phyloP scores from a whole-genome alignment of 345 rosid species.

The Eucalyptus viminalis region DNA sequence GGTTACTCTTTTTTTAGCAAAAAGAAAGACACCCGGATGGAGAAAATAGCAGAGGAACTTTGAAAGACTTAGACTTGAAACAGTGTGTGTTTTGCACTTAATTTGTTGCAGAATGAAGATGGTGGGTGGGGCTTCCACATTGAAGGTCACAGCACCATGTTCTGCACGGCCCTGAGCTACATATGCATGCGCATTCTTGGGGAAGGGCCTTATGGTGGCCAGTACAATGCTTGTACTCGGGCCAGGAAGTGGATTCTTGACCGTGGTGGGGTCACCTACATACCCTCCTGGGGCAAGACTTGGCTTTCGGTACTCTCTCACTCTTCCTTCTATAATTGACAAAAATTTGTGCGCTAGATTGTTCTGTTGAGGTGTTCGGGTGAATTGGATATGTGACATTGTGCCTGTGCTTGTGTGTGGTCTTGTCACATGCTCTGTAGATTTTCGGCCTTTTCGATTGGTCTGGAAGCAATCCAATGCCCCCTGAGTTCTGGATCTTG shows the following conservation, averaged over 20 bases:
- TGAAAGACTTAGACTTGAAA: background rate
- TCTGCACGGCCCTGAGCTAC: slow-evolving; percentile 10
- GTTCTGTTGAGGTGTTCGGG: background rate
- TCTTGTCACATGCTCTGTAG: background rate
- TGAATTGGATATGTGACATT: background rate
- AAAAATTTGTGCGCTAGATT: background rate
- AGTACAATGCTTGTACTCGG: slow-evolving; percentile 9
- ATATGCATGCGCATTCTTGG: slow-evolving; percentile 24
- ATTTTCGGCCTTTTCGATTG: slow-evolving; percentile 11
- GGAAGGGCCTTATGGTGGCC: slow-evolving; percentile 14
- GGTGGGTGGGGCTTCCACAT: slow-evolving; percentile 27
- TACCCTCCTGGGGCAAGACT: slow-evolving; percentile 28
- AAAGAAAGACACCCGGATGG: background rate
- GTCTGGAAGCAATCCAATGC: slow-evolving; percentile 14
- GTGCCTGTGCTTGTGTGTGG: background rate
- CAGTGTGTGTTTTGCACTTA: background rate
- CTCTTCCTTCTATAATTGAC: background rate
- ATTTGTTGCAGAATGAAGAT: slow-evolving; percentile 5
- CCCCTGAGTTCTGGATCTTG: slow-evolving; percentile 13
- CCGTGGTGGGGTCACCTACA: slow-evolving; percentile 10
- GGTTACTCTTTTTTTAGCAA: background rate
- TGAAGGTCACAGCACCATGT: slow-evolving; percentile 21
- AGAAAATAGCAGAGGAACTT: background rate
- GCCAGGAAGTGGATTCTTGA: slow-evolving; percentile 18
- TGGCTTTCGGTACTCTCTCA: slow-evolving; percentile 13